Percentiles rank a stretch among this genome's conserved stretches.
phyloP scores from a whole-genome alignment of 176 grass and related monocot genomes.

The Olyra latifolia region DNA sequence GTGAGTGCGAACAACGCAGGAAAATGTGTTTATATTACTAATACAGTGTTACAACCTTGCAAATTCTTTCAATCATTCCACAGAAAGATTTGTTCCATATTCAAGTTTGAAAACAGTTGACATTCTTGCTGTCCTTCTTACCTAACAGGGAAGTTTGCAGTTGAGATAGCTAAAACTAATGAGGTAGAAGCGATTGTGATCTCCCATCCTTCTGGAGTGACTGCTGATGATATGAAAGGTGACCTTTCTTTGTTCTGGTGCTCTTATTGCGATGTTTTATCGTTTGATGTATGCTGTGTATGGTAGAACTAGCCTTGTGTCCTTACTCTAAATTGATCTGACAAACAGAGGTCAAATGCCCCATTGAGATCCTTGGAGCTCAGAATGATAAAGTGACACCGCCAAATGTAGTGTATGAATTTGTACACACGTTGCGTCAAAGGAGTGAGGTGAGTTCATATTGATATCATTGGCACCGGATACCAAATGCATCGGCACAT shows the following conservation, averaged over 20 bases:
- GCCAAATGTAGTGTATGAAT: not conserved
- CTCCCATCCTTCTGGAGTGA: slow-evolving; percentile 30
- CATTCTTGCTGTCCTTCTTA: not conserved
- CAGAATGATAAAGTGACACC: slow-evolving; percentile 23
- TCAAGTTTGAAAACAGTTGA: no score
- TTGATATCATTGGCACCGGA: not conserved
- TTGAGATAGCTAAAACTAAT: slow-evolving; percentile 22
- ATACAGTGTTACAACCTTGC: no score
- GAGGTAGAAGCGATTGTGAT: slow-evolving; percentile 24
- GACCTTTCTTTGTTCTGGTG: not conserved
- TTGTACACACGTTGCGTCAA: slow-evolving; percentile 1
- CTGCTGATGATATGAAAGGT: slow-evolving; percentile 40
- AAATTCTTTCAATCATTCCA: no score
- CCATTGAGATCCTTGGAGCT: slow-evolving; percentile 44
- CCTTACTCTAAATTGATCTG: not conserved
- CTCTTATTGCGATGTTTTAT: not conserved
- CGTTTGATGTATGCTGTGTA: no score
- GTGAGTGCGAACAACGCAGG: not conserved
- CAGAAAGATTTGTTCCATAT: no score
- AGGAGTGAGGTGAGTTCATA: not conserved
- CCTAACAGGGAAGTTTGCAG: slow-evolving; percentile 20
- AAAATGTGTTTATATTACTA: no score
- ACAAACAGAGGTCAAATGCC: slow-evolving; percentile 19
- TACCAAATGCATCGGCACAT: not conserved
- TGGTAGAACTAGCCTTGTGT: no score